Conservation (phyloP, 2,329 filamentous ascomycete species). For the Sporothrix pseudoabietina region DNA sequence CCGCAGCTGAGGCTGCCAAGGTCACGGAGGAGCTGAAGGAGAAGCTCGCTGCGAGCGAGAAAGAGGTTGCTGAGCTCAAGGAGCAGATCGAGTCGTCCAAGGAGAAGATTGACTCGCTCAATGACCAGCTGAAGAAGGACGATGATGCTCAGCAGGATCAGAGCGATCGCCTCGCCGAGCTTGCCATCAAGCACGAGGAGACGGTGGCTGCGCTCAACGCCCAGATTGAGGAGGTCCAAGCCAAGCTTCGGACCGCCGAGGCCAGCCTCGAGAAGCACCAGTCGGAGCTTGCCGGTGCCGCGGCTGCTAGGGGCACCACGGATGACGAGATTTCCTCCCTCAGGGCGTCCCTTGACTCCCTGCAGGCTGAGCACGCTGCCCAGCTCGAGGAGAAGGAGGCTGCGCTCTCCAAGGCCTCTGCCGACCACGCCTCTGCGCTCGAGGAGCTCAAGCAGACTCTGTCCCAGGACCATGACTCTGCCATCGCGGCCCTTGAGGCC, state of each 20-base stretch:
- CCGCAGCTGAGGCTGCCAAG: slow-evolving; percentile 52
- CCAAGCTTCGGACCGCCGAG: slow-evolving; percentile 56
- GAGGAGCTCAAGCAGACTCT: slow-evolving; percentile 54
- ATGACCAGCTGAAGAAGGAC: slow-evolving; percentile 52
- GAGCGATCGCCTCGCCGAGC: slow-evolving; percentile 50
- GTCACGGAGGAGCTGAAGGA: slow-evolving; percentile 63
- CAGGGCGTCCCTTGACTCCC: slow-evolving; percentile 54
- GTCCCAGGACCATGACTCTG: slow-evolving; percentile 53
- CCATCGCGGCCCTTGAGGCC: slow-evolving; percentile 55
- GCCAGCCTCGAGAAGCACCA: slow-evolving; percentile 55
- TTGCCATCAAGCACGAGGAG: slow-evolving; percentile 55
- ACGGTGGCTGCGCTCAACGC: slow-evolving; percentile 51
- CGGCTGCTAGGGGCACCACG: neutral
- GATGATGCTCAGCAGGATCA: slow-evolving; percentile 49
- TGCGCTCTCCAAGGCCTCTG: slow-evolving; percentile 45
- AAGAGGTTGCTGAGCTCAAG: slow-evolving; percentile 60
- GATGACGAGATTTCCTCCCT: slow-evolving; percentile 48
- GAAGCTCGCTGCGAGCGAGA: slow-evolving; percentile 60
- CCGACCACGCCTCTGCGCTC: slow-evolving; percentile 55
- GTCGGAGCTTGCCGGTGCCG: slow-evolving; percentile 51
- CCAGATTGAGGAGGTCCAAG: slow-evolving; percentile 52
- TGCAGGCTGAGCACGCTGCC: slow-evolving; percentile 47
- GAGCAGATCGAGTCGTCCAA: slow-evolving; percentile 58
- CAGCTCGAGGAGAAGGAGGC: slow-evolving; percentile 45
- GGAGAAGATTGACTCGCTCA: slow-evolving; percentile 58